Conservation (phyloP, 257 asterid genomes). For the Nicotiana sylvestris region DNA sequence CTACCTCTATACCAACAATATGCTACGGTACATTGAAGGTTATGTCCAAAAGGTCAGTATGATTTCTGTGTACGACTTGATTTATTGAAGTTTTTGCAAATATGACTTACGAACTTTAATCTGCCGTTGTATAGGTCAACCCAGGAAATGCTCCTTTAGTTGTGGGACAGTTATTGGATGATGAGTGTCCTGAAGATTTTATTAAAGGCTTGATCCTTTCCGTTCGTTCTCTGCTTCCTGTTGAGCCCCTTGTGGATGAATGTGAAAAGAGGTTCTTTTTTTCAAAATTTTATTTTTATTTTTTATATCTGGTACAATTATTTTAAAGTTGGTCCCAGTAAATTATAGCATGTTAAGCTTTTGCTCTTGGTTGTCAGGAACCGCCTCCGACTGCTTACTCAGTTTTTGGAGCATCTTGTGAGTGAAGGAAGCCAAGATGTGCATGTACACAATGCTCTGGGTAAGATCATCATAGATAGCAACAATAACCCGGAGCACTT, state of each 20-base stretch:
- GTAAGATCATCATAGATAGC: constrained; percentile 96
- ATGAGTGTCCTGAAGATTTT: constrained; percentile 98
- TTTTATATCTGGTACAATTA: not conserved
- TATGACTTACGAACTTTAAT: constrained; percentile 17
- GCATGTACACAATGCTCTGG: constrained; percentile 98
- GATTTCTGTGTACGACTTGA: not conserved
- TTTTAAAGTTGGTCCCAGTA: not conserved
- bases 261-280: constrained; percentile 87
- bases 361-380: constrained; percentile 49
- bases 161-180: constrained; percentile 97
- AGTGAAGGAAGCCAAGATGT: constrained; percentile 99
- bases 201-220: constrained; percentile 94
- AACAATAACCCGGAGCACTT: constrained; percentile 98
- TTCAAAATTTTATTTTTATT: not conserved
- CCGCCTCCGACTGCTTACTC: constrained; percentile 95
- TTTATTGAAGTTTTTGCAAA: not conserved
- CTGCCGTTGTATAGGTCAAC: constrained; percentile 60
- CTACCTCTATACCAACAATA: constrained; percentile 85
- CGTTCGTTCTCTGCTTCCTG: constrained; percentile 98
- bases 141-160: constrained; percentile 99
- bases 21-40: constrained; percentile 99
- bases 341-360: not conserved
- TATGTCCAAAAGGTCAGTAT: constrained; percentile 88
- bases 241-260: constrained; percentile 98
- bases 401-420: constrained; percentile 99